Conservation (phyloP, 169 alveolate genomes). For the Cryptosporidium viatorum region DNA sequence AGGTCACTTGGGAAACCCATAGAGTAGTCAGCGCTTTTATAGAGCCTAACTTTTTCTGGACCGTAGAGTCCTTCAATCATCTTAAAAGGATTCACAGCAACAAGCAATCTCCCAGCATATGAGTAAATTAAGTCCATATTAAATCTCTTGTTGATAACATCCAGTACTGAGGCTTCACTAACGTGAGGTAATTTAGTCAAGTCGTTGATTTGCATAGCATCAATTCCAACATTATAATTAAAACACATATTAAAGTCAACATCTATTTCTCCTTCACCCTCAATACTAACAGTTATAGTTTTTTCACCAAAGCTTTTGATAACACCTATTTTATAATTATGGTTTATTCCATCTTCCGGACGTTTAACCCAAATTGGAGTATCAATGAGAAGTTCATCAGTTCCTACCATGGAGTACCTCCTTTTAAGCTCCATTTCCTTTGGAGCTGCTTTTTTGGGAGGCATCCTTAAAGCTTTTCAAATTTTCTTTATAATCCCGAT, state of each 20-base stretch:
- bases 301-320: conserved; percentile 35
- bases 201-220: conserved; percentile 80
- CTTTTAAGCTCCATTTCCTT: conserved; percentile 49
- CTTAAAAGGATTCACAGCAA: conserved; percentile 86
- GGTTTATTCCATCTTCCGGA: conserved; percentile 46
- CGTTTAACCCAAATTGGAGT: conserved; percentile 68
- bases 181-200: conserved; percentile 88
- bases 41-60: conserved; percentile 78
- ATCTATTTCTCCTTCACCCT: conserved; percentile 62
- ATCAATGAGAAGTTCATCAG: conserved; percentile 30
- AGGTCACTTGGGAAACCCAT: conserved; percentile 84
- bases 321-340: conserved; percentile 32
- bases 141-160: conserved; percentile 91
- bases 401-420: conserved; percentile 43
- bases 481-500: background rate
- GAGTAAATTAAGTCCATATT: conserved; percentile 80
- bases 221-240: conserved; percentile 71
- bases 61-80: conserved; percentile 84
- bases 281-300: conserved; percentile 36
- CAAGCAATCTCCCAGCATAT: conserved; percentile 86
- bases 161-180: conserved; percentile 93
- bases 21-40: conserved; percentile 82
- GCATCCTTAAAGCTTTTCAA: background rate
- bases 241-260: conserved; percentile 55
- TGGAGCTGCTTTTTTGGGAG: background rate